Conservation (phyloP, 805 yeast species). For the Kluyveromyces wickerhamii region DNA sequence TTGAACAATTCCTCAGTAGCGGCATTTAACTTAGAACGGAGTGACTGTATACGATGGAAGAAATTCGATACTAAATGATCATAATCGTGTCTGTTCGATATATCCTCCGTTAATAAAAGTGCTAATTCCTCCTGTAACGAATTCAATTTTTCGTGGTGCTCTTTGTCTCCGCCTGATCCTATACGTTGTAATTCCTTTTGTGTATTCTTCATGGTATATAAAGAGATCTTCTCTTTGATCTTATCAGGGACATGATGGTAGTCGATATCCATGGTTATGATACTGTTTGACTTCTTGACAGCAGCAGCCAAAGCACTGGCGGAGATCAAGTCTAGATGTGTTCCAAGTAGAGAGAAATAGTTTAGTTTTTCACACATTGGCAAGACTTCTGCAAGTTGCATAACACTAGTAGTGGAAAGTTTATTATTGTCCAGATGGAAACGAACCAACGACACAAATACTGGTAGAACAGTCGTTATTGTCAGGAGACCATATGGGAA, state of each 20-base stretch:
- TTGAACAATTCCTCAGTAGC: slow-evolving; percentile 51
- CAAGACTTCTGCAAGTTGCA: slow-evolving; percentile 60
- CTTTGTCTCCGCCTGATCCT: slow-evolving; percentile 6
- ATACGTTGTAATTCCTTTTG: slow-evolving; percentile 40
- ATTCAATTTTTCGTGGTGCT: slow-evolving; percentile 37
- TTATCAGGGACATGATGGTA: slow-evolving; percentile 46
- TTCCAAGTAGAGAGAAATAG: slow-evolving; percentile 65
- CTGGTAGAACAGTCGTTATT: slow-evolving; percentile 57
- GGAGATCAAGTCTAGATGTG: slow-evolving; percentile 49
- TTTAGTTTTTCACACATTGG: slow-evolving; percentile 61
- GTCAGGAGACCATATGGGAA: slow-evolving; percentile 52
- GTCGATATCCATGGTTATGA: slow-evolving; percentile 64
- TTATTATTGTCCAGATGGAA: slow-evolving; percentile 66
- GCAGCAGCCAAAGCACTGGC: slow-evolving; percentile 62
- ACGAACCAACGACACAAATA: slow-evolving; percentile 55
- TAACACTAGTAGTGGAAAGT: slow-evolving; percentile 45
- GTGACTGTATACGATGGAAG: slow-evolving; percentile 31
- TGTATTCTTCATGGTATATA: slow-evolving; percentile 77
- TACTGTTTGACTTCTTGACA: slow-evolving; percentile 49
- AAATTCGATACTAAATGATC: slow-evolving; percentile 26
- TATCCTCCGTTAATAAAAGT: slow-evolving; percentile 34
- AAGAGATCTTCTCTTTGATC: slow-evolving; percentile 58
- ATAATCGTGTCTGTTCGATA: slow-evolving; percentile 20
- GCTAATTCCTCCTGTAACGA: slow-evolving; percentile 48
- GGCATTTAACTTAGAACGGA: slow-evolving; percentile 37